Conservation (phyloP, 1,284 basidiomycete species). For the Irpex sp. region DNA sequence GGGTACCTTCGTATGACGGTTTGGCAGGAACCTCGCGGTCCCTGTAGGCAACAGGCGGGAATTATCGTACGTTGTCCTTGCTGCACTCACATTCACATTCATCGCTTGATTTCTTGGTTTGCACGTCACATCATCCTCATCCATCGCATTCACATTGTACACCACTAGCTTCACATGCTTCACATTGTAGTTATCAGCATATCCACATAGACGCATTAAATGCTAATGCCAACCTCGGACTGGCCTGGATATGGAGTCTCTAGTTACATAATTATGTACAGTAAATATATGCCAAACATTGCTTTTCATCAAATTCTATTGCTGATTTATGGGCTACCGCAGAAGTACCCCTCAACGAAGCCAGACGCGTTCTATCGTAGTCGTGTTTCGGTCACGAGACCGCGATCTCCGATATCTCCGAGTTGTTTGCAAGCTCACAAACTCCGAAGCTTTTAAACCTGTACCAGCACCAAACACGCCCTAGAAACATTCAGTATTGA, state of each 20-base stretch:
- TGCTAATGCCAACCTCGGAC: slow-evolving; percentile 14
- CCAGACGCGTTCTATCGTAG: background rate
- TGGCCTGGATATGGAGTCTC: slow-evolving; percentile 5
- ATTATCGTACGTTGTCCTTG: slow-evolving; percentile 6
- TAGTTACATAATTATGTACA: slow-evolving; percentile 1
- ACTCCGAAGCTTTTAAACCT: too few species aligned
- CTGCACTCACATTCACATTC: slow-evolving; percentile 7
- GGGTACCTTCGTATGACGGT: slow-evolving; percentile 5
- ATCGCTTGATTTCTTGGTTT: slow-evolving; percentile 12
- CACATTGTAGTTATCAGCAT: slow-evolving; percentile 5
- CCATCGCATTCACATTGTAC: slow-evolving; percentile 7
- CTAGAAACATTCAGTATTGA: too few species aligned
- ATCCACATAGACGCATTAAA: slow-evolving; percentile 13
- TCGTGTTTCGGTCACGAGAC: background rate
- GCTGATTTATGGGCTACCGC: background rate
- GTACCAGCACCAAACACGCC: too few species aligned
- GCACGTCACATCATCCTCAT: slow-evolving; percentile 8
- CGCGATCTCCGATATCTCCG: background rate
- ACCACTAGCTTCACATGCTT: slow-evolving; percentile 9
- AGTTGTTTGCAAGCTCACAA: background rate
- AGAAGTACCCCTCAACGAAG: background rate
- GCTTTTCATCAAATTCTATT: background rate
- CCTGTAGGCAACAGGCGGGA: slow-evolving; percentile 13
- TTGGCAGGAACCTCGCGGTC: slow-evolving; percentile 17
- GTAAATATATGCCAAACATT: background rate